Evolutionary conservation across 306 rosid genomes (phyloP), one percentile per base, ranked within the genome.

Genomic region (Ochetophila trinervis): DNA sequence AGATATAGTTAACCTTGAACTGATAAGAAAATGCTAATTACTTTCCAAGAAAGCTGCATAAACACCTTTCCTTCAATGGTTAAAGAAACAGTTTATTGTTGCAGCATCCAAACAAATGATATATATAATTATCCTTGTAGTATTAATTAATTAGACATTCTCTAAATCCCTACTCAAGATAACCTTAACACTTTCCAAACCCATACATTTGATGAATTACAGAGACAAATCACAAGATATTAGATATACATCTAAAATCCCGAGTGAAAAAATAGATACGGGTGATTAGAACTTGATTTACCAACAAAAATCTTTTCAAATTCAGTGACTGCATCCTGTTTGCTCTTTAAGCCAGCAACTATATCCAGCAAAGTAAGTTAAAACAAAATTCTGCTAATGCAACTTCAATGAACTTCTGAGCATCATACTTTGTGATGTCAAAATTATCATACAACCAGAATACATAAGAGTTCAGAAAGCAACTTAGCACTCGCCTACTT

Each of bases 281-380:
- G 61, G n/a, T 72, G 61, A 54, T 55, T 3, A 23, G 58, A 68
- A 65, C 44, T 72, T 59, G 34, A 62, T 22, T 86, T 89, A 89
- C 96, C 96, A 15, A 81, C 73, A 79, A 83, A 77, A 42, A 50
- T 62, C 57, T 75, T 87, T 68, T 89, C 95, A 65, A 83, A 74
- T 53, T 76, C 65, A 40, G 87, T 81, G 66, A 89, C 80, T 62
- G 34, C 51, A 8, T 83, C 95, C 89, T 87, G 62, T 76, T 79
- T 89, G 76, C 71, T 77, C 78, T 66, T 85, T 72, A 89, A 74
- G 70, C 75, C 82, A 74, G 67, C 76, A 79, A 78, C 96, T 89
- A 79, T 48, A 51, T 23, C 73, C 57, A 51, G 40, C 62, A 78
- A 53, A 72, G 44, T 59, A 53, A 72, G 44, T 59, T 32, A 54